phyloP scores from a whole-genome alignment of 192 early-diverging fungal genomes.

The Umbelopsis isabellina region DNA sequence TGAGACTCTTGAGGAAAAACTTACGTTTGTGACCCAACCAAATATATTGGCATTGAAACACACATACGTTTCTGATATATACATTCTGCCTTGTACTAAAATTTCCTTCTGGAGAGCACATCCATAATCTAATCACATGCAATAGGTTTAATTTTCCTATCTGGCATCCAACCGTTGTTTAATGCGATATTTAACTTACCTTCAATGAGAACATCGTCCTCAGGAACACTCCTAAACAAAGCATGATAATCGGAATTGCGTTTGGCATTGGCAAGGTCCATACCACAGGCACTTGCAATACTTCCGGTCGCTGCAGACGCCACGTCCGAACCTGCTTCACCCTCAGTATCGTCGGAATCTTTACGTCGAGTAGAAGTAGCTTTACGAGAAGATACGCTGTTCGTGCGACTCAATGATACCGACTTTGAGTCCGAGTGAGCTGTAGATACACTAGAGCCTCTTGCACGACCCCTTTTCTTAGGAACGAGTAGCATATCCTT shows the following conservation, averaged over 20 bases:
- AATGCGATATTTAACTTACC: conserved; percentile 33
- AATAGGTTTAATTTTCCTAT: neutral
- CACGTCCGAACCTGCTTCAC: neutral
- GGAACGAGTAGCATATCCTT: conserved; percentile 15
- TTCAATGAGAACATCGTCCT: conserved; percentile 57
- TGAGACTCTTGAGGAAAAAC: conserved; percentile 7
- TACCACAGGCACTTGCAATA: conserved; percentile 22
- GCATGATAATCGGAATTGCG: conserved; percentile 56
- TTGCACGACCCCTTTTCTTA: conserved; percentile 15
- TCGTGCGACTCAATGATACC: neutral
- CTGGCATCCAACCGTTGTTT: no score
- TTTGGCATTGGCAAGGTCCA: conserved; percentile 44
- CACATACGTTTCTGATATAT: conserved; percentile 78
- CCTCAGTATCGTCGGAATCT: conserved; percentile 17
- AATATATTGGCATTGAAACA: conserved; percentile 91
- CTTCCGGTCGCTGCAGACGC: conserved; percentile 1
- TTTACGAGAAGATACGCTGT: conserved; percentile 5
- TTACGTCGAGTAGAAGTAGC: neutral
- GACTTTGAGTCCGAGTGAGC: conserved; percentile 7
- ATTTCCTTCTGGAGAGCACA: conserved; percentile 92
- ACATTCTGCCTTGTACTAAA: conserved; percentile 82
- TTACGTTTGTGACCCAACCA: conserved; percentile 83
- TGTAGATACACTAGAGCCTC: conserved; percentile 27
- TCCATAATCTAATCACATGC: conserved; percentile 60
- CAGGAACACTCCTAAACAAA: conserved; percentile 58